A percentile compares a stretch with the other conserved stretches of the same genome.
Evolutionary conservation across 108 stramenopile genomes (phyloP).

Genomic region (Conticribra weissflogii): DNA sequence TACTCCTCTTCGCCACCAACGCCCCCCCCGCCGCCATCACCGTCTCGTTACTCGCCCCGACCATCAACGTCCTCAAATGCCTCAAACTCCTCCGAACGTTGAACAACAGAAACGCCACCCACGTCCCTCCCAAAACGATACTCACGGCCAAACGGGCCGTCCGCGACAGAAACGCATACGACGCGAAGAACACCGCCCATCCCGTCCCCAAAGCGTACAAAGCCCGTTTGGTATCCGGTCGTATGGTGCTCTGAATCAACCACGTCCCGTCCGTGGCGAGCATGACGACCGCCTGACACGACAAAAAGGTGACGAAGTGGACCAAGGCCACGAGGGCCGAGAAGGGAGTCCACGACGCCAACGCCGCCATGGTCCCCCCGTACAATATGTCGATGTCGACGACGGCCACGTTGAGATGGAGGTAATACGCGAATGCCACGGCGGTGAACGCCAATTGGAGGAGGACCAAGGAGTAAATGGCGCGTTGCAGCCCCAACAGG

Average conservation of each 20-base stretch:
- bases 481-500: slow-evolving; percentile 37
- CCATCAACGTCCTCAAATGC: slow-evolving; percentile 36
- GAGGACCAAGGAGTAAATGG: slow-evolving; percentile 21
- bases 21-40: slow-evolving; percentile 33
- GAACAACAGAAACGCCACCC: slow-evolving; percentile 38
- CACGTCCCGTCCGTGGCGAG: slow-evolving; percentile 43
- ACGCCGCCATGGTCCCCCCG: slow-evolving; percentile 38
- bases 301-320: slow-evolving; percentile 37
- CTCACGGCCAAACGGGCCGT: slow-evolving; percentile 8
- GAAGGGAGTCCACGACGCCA: slow-evolving; percentile 26
- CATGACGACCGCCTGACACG: slow-evolving; percentile 42
- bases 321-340: slow-evolving; percentile 24
- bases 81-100: slow-evolving; percentile 33
- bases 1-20: slow-evolving; percentile 39
- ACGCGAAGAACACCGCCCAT: slow-evolving; percentile 33
- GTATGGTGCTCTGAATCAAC: slow-evolving; percentile 46
- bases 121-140: slow-evolving; percentile 16
- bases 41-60: slow-evolving; percentile 33
- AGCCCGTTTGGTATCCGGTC: slow-evolving; percentile 27
- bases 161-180: slow-evolving; percentile 23
- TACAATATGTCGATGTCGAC: slow-evolving; percentile 44
- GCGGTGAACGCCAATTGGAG: slow-evolving; percentile 28
- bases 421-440: slow-evolving; percentile 43
- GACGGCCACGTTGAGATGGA: slow-evolving; percentile 35
- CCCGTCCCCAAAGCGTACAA: slow-evolving; percentile 15